These are phyloP conservation scores for Amaranthus palmeri DNA, from an alignment of 148 eudicot species.

Conservation along the genomic window DNA sequence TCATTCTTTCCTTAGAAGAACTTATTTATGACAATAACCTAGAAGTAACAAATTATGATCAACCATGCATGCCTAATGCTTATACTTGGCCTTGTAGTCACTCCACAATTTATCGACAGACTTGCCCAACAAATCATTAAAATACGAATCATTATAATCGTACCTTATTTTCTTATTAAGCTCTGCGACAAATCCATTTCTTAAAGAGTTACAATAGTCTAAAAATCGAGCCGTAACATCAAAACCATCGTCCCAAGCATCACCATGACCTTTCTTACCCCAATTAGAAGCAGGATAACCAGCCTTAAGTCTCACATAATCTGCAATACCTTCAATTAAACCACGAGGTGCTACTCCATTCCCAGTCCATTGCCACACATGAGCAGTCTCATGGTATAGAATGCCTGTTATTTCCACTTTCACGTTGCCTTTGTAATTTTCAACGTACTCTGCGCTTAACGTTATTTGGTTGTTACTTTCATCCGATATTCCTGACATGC, in stretches of 20 bases:
- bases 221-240: conserved; percentile 43
- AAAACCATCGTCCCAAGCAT: conserved; percentile 41
- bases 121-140: conserved; percentile 39
- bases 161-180: conserved; percentile 40
- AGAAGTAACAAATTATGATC: too few species aligned
- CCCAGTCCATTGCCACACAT: conserved; percentile 48
- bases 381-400: conserved; percentile 44
- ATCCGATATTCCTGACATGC: conserved; percentile 27
- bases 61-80: neutral
- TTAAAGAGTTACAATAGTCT: conserved; percentile 45
- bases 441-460: conserved; percentile 34
- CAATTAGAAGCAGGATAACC: conserved; percentile 33
- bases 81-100: conserved; percentile 24
- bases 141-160: conserved; percentile 26
- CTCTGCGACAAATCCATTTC: conserved; percentile 38
- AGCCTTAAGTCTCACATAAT: conserved; percentile 45
- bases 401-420: conserved; percentile 36
- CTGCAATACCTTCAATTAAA: conserved; percentile 48
- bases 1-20: too few species aligned
- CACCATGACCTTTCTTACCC: conserved; percentile 39
- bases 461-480: conserved; percentile 25
- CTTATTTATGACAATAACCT: too few species aligned
- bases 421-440: conserved; percentile 32
- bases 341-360: conserved; percentile 27
- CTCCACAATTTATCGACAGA: conserved; percentile 34